Base-by-base conservation (phyloP, 148 eudicot genomes). In the Linanthus parryae region DNA sequence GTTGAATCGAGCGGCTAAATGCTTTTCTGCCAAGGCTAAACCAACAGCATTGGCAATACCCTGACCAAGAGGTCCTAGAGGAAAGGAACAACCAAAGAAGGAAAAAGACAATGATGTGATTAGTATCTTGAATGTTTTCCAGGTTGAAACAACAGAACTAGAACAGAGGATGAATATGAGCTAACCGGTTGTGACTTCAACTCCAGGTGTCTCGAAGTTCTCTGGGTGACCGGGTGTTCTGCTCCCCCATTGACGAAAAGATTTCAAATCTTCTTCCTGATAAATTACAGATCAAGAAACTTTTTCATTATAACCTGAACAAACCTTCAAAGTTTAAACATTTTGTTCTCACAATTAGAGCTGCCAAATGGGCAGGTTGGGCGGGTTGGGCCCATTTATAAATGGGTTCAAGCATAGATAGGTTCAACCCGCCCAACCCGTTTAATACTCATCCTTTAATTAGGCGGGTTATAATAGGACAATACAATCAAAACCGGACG, bases 1-100 rank as follows among this genome's bases (percentile, higher is more conserved):
- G 73, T 87, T 87, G 63, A 67, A 87, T 10, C 95, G 82, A 56
- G 95, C 95, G 66, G 95, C 95, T 79, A 87, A 73, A 68, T 87
- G 95, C 77, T 73, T 80, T 73, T 87, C 95, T 28, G 95, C 91
- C 59, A 87, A 80, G 16, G 95, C 95, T 68, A 87, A 57, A 8
- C 95, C 95, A 39, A 87, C 95, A 41, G 88, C 95, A 73, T 83
- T 83, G 68, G 82, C 84, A 73, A 87, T 71, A 67, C 95, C 95
- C 43, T 87, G 95, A 62, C 95, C 95, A 66, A 87, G 95, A 49
- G 95, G 95, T 37, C 95, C 95, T 86, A 49, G 30, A 65, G 38
- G 67, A 30, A 20, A 56, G 18, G 28, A n/a, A n/a, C n/a, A n/a
- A n/a, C 36, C 10, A 25, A 26, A 29, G 44, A 40, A 42, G 24